These are phyloP conservation scores for Trypanosoma theileri DNA, from an alignment of 208 protist genomes.

Conservation along the genomic window DNA sequence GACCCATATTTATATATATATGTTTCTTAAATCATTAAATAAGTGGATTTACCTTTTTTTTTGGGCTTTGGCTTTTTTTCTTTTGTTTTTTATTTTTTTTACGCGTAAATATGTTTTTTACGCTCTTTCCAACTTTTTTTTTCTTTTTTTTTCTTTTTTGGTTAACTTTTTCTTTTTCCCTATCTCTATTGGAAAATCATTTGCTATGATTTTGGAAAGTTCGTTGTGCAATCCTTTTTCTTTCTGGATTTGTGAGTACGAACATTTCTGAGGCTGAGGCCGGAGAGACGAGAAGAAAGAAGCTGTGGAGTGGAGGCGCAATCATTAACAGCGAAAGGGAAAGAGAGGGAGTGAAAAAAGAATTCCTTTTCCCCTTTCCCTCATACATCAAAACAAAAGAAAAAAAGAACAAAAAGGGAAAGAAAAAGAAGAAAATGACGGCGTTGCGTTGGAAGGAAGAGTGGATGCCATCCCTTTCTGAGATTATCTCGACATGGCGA, in stretches of 20 bases:
- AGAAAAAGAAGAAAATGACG: background rate
- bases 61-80: background rate
- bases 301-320: no score
- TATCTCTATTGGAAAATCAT: background rate
- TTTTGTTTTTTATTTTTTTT: background rate
- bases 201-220: no score
- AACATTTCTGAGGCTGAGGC: no score
- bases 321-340: no score
- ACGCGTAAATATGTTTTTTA: background rate
- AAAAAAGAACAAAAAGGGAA: background rate
- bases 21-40: background rate
- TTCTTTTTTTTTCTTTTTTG: background rate
- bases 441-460: conserved; percentile 1
- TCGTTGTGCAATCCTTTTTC: no score
- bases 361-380: no score
- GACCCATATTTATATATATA: background rate
- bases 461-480: conserved; percentile 6
- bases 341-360: no score
- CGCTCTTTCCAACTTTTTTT: conserved; percentile 5
- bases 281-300: no score
- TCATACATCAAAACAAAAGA: no score
- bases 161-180: background rate
- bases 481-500: conserved; percentile 7
- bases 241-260: no score
- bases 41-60: conserved; percentile 4